phyloP scores from a whole-genome alignment of 2,329 filamentous ascomycete genomes.

The Waltergamsia citrina region DNA sequence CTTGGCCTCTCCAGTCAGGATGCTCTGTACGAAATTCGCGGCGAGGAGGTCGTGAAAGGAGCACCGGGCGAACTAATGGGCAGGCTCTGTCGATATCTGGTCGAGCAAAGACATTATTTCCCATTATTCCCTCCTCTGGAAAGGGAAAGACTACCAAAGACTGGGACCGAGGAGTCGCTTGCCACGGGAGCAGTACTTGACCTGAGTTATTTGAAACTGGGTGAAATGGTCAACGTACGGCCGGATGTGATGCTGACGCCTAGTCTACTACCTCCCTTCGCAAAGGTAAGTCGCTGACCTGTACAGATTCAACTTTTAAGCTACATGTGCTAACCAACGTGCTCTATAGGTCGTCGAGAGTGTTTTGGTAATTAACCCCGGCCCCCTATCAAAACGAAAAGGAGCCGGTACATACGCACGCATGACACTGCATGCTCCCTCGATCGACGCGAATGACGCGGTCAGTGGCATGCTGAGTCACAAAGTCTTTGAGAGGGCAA shows the following conservation, averaged over 20 bases:
- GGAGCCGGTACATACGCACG: constrained; percentile 80
- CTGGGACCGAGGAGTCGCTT: constrained; percentile 47
- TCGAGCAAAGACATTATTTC: constrained; percentile 87
- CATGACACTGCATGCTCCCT: constrained; percentile 62
- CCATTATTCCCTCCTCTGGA: constrained; percentile 78
- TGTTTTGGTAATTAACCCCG: constrained; percentile 85
- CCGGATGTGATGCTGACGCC: constrained; percentile 82
- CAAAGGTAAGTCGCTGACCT: constrained; percentile 54
- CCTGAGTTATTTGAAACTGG: constrained; percentile 73
- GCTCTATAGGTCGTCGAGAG: constrained; percentile 89
- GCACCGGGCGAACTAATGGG: constrained; percentile 47
- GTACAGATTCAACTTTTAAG: background rate
- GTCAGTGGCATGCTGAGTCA: constrained; percentile 55
- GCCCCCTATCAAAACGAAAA: constrained; percentile 73
- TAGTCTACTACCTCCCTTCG: constrained; percentile 75
- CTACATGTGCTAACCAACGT: background rate
- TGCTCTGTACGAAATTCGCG: constrained; percentile 69
- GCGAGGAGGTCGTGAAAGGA: constrained; percentile 48
- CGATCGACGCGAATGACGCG: constrained; percentile 44
- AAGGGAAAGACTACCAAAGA: constrained; percentile 55
- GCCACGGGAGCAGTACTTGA: constrained; percentile 74
- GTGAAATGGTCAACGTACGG: constrained; percentile 78
- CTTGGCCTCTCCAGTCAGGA: constrained; percentile 80
- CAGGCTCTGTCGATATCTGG: constrained; percentile 64
- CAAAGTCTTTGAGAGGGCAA: constrained; percentile 69